phyloP scores from a whole-genome alignment of 768 basidiomycete genomes.

The Leccinum pellstonianum region DNA sequence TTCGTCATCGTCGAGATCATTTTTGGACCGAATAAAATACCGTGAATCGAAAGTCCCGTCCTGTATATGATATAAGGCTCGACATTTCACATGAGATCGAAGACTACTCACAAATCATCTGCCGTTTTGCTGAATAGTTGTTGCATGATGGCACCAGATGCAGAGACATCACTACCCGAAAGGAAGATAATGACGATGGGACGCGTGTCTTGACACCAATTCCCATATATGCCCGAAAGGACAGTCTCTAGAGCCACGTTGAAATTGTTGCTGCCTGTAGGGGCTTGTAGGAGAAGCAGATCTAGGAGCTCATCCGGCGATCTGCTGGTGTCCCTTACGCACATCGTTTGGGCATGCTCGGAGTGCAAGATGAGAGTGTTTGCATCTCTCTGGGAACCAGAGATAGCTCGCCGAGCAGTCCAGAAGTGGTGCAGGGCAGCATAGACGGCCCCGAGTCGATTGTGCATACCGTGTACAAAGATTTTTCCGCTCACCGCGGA shows the following conservation, averaged over 20 bases:
- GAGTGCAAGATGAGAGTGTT: constrained; percentile 55
- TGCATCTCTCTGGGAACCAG: constrained; percentile 42
- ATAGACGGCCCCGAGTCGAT: constrained; percentile 59
- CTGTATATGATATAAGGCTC: constrained; percentile 27
- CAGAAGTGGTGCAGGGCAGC: constrained; percentile 54
- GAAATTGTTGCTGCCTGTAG: constrained; percentile 45
- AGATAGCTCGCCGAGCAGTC: constrained; percentile 43
- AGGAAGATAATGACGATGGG: constrained; percentile 54
- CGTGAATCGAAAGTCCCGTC: constrained; percentile 55
- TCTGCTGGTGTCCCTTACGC: constrained; percentile 43
- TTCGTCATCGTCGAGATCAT: constrained; percentile 27
- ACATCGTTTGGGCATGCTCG: constrained; percentile 15
- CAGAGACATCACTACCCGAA: constrained; percentile 49
- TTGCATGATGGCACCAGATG: constrained; percentile 34
- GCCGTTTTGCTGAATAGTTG: constrained; percentile 38
- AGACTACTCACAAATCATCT: constrained; percentile 38
- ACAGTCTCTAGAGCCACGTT: constrained; percentile 38
- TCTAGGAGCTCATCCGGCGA: constrained; percentile 46
- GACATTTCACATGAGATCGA: not conserved
- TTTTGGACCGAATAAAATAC: constrained; percentile 51
- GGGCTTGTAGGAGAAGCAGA: constrained; percentile 33
- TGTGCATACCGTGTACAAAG: constrained; percentile 24
- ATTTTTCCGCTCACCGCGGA: constrained; percentile 33
- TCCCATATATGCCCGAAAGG: constrained; percentile 32
- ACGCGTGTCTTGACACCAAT: constrained; percentile 40